Base-by-base conservation (phyloP, 2,329 filamentous ascomycete species). In the Xylaria sp. region DNA sequence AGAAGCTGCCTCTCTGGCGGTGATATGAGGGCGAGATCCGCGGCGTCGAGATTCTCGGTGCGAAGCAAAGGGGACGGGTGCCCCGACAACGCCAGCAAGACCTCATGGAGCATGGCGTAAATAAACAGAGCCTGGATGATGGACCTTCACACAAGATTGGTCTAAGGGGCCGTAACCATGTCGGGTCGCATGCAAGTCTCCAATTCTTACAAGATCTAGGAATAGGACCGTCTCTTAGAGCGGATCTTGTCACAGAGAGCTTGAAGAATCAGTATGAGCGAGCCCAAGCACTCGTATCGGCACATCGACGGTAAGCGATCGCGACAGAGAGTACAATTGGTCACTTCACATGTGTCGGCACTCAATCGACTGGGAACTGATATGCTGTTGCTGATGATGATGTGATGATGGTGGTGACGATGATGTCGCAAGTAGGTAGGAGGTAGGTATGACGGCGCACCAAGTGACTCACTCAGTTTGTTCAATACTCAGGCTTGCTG, bases 81-180 rank as follows among this genome's bases (percentile, higher is more conserved):
- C 67, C 94, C 93, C 70, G 92, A 95, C 76, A 97, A 87, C 74
- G 92, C 93, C 76, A 99, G 88, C 76, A 97, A 86, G 78, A 99
- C 91, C 81, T 99, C 94, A 84, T 97, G 94, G 75, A 99, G 90
- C 94, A 99, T 99, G 67, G 67, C 68, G 66, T 57, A 53, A 63
- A 44, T 50, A 59, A 48, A 52, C 63, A 62, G 34, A 51, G 23
- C 23, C 5, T 18, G 8, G 54, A 50, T 4, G 54, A 30, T 3
- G 48, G 48, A 50, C 13, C 48, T 50, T 13, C 30, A 18, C 9
- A 50, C 48, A 50, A 7, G 42, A 46, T 44, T 65, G 19, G 66
- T 66, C 61, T 42, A 54, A n/a, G 1, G 23, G 19, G 35, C 16
- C 13, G 56, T 10, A 19, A 19, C 9, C 6, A 42, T n/a, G 13